Base-by-base conservation (phyloP, 1,284 basidiomycete genomes). In the Ustilago nuda region DNA sequence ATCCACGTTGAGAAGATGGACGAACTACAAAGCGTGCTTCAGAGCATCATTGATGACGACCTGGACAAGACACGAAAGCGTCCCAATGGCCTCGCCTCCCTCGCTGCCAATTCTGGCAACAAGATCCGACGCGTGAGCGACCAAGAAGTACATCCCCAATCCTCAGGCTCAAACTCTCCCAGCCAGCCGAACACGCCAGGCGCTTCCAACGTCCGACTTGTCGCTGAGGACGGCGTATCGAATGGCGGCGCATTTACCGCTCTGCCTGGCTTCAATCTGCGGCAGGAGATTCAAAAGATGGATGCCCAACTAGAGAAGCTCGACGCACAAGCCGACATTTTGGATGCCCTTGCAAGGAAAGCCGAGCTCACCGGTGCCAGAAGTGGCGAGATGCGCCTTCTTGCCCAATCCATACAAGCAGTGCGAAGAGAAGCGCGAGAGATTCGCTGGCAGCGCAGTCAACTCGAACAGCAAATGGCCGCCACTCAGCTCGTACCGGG, bases 361-460 rank as follows among this genome's bases (percentile, higher is more conserved):
- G 96, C 96, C 0, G 96, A 98, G 83, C 87, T 98, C 48, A 94
- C 94, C 0, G 96, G 95, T 0, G 68, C 81, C 0, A 93, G 94
- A 81, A 90, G 89, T 2, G 91, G 92, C 78, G 95, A 98, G 86
- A 89, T 95, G 30, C 90, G 90, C 61, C 89, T 98, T 23, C 89
- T 98, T 53, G 90, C 89, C 56, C 92, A 91, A 76, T 95, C 94
- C 0, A 92, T 92, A 79, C 89, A 91, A 9, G 91, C 93, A 0
- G 90, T 98, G 84, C 90, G 89, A 41, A 89, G 94, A 54, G 95
- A 98, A 82, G 88, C 94, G 36, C 89, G 94, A 36, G 92, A 94
- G 78, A 88, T 95, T 2, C 89, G 89, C 60, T 96, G 97, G 86
- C 94, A 97, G 87, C 61, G 59, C 43, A 62, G 60, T 19, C 64